Conservation (phyloP, 2,329 filamentous ascomycete species). For the Emericellopsis cladophorae region DNA sequence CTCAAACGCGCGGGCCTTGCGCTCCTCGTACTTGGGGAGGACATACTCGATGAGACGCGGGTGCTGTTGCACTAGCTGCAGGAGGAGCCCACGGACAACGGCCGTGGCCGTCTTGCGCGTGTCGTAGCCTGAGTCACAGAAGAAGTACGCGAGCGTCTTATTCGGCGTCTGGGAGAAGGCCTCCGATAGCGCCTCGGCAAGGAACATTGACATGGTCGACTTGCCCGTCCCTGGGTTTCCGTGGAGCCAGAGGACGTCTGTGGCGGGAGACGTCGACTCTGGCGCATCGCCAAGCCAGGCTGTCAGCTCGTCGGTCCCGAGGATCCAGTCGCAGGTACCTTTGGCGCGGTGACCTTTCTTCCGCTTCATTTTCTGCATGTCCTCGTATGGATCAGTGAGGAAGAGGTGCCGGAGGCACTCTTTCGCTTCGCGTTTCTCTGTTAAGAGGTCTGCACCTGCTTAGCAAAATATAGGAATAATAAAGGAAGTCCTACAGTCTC, state of each 20-base stretch:
- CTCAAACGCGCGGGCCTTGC: constrained; percentile 5
- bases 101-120: constrained; percentile 9
- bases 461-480: neutral
- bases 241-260: constrained; percentile 8
- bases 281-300: constrained; percentile 6
- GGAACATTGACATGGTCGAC: constrained; percentile 9
- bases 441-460: neutral
- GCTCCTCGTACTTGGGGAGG: constrained; percentile 8
- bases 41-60: constrained; percentile 6
- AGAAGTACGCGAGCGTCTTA: constrained; percentile 10
- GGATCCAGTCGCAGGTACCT: constrained; percentile 9
- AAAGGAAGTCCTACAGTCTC: neutral
- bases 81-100: constrained; percentile 11
- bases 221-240: constrained; percentile 11
- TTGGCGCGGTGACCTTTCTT: constrained; percentile 8
- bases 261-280: neutral
- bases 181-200: constrained; percentile 8
- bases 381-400: constrained; percentile 8
- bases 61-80: constrained; percentile 8
- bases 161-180: constrained; percentile 2
- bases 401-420: constrained; percentile 7
- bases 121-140: constrained; percentile 10
- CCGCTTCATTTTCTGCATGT: constrained; percentile 7
- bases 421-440: constrained; percentile 3
- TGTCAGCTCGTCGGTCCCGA: constrained; percentile 6